phyloP scores from a whole-genome alignment of 306 rosid species.

The Oemleria cerasiformis region DNA sequence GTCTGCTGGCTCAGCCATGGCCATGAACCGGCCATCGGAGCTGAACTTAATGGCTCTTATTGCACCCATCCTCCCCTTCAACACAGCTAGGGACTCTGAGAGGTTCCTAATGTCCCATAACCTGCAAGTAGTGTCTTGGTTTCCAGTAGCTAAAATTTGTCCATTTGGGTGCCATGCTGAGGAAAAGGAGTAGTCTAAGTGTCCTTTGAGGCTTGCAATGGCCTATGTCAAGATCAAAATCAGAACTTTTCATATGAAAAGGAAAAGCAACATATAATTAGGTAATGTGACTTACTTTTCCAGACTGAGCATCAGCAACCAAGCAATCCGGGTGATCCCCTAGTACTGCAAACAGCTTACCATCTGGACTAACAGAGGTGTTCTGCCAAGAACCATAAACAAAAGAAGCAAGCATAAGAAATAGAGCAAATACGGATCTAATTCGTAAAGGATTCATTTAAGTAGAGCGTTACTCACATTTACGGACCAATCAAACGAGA shows the following conservation, averaged over 20 bases:
- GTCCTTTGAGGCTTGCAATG: constrained; percentile 67
- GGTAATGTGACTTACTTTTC: constrained; percentile 41
- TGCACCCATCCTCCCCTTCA: constrained; percentile 95
- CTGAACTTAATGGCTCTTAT: constrained; percentile 72
- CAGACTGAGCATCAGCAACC: constrained; percentile 68
- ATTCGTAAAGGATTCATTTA: constrained; percentile 4
- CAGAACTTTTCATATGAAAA: neutral
- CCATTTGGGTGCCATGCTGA: constrained; percentile 99
- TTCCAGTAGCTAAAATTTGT: constrained; percentile 79
- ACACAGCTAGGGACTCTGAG: constrained; percentile 63
- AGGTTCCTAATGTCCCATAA: constrained; percentile 92
- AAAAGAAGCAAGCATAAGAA: constrained; percentile 1
- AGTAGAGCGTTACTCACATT: constrained; percentile 60
- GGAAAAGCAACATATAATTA: neutral
- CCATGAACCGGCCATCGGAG: constrained; percentile 67
- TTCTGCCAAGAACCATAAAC: constrained; percentile 40
- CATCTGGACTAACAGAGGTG: constrained; percentile 79
- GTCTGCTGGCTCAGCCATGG: constrained; percentile 97
- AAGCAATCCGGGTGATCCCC: constrained; percentile 85
- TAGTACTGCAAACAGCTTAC: constrained; percentile 72
- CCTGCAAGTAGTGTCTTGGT: constrained; percentile 93
- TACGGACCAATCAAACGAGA: constrained; percentile 86
- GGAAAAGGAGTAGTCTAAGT: constrained; percentile 82
- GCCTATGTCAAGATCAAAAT: constrained; percentile 32
- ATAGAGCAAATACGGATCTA: neutral